Conservation (phyloP, 768 basidiomycete species). For the Tephrocybe rancida region DNA sequence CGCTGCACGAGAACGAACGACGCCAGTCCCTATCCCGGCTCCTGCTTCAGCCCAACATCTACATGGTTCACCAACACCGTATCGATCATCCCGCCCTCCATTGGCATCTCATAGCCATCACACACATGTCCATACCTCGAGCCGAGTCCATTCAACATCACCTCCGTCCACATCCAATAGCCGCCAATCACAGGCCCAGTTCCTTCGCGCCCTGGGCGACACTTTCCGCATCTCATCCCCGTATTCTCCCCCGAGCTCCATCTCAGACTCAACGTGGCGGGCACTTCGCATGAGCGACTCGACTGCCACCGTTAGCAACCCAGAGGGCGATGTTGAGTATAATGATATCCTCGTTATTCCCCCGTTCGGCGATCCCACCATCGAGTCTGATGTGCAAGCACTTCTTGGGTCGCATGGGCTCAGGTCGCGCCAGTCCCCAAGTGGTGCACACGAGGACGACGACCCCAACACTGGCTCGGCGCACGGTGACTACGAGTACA, state of each 20-base stretch:
- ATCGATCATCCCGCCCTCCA: constrained; percentile 9
- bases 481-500: constrained; percentile 32
- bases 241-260: constrained; percentile 43
- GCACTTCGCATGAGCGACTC: constrained; percentile 30
- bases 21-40: constrained; percentile 10
- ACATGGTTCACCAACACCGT: constrained; percentile 1
- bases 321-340: constrained; percentile 29
- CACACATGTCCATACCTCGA: too few species aligned
- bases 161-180: neutral
- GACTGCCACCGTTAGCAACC: neutral
- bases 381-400: constrained; percentile 61
- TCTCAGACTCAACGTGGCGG: constrained; percentile 48
- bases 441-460: constrained; percentile 19
- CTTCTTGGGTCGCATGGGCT: constrained; percentile 53
- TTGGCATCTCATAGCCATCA: constrained; percentile 4
- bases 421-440: constrained; percentile 30
- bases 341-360: constrained; percentile 59
- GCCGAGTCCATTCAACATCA: constrained; percentile 5
- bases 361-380: constrained; percentile 51
- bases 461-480: constrained; percentile 32
- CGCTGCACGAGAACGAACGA: constrained; percentile 25
- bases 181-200: constrained; percentile 26
- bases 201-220: constrained; percentile 57
- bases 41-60: constrained; percentile 1
- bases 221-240: constrained; percentile 54